phyloP scores from a whole-genome alignment of 1,284 basidiomycete species.

The Thecaphora frezii region DNA sequence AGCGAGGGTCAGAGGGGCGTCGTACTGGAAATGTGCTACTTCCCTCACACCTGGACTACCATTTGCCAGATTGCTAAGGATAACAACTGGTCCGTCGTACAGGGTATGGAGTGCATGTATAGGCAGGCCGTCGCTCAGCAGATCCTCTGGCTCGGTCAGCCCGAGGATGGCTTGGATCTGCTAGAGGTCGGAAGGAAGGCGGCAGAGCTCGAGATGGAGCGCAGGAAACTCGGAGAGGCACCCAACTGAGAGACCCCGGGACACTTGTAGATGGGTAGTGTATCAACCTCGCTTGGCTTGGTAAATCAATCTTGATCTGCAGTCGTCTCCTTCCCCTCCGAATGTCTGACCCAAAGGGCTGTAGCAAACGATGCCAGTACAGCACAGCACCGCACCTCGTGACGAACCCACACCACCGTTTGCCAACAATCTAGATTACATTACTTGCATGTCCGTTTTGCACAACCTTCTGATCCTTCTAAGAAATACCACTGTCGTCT shows the following conservation, averaged over 20 bases:
- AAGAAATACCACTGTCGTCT: too few species aligned
- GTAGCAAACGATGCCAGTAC: too few species aligned
- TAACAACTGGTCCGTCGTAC: not conserved
- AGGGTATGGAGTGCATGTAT: constrained; percentile 4
- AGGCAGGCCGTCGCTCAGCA: constrained; percentile 4
- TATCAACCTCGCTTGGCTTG: too few species aligned
- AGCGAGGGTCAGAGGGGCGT: not conserved
- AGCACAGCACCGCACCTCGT: too few species aligned
- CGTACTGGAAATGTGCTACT: constrained; percentile 5
- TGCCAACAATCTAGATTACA: too few species aligned
- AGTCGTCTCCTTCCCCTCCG: too few species aligned
- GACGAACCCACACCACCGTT: too few species aligned
- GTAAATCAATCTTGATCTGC: too few species aligned
- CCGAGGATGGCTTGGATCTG: not conserved
- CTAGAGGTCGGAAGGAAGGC: not conserved
- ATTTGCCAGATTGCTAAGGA: not conserved
- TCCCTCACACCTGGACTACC: constrained; percentile 3
- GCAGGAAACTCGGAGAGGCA: not conserved
- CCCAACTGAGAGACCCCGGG: constrained; percentile 1
- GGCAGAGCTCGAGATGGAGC: constrained; percentile 1
- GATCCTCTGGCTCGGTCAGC: not conserved
- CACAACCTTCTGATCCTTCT: too few species aligned
- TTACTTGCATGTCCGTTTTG: too few species aligned
- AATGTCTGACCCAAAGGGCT: too few species aligned
- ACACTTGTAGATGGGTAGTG: too few species aligned